Base-by-base conservation (phyloP, 306 rosid species). In the Cucurbita ficifolia region DNA sequence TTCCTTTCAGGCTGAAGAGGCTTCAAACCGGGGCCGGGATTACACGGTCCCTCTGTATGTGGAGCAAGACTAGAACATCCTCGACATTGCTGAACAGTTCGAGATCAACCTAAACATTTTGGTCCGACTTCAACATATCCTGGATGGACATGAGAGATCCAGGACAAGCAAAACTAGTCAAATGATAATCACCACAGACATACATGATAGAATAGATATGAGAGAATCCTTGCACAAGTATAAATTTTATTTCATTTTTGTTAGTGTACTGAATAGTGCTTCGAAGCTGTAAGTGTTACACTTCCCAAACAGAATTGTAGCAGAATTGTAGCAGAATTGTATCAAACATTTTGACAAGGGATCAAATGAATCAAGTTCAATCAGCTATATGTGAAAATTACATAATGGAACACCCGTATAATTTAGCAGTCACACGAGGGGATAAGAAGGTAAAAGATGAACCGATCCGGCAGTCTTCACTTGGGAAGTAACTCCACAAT, bases 1-100 rank as follows among this genome's bases (percentile, higher is more conserved):
- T 0, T 29, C 8, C 53, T 1, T 74, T 12, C 73, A 81, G 87
- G 87, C 84, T 75, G 53, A 59, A 11, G 83, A 67, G 43, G 87
- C 84, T 12, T 63, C 75, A 29, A 39, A n/a, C 42, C 78, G 86
- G 74, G 86, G 75, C 9, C 67, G 51, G 6, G 56, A 49, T 19
- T 52, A 49, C 43, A 70, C 6, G 19, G 36, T 49, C 42, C 81
- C 60, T 29, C 39, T 58, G 64, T 5, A 58, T 13, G 64, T 29
- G 14, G 42, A 8, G 8, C 64, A 58, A 29, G 10, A 33, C 5
- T 22, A 24, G 16, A 57, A 24, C 14, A 24, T 6, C 63, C 10
- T 6, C 1, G 63, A 3, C 29, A 21, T 21, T 21, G 17, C 11
- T 56, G 36, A 56, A 56, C 62, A 10, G 18, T n/a, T n/a, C 18